A percentile compares a stretch with the other conserved stretches of the same genome.
These are phyloP conservation scores for Aspergillus sp. DNA, from an alignment of 2,329 filamentous ascomycete species.

Conservation along the genomic window DNA sequence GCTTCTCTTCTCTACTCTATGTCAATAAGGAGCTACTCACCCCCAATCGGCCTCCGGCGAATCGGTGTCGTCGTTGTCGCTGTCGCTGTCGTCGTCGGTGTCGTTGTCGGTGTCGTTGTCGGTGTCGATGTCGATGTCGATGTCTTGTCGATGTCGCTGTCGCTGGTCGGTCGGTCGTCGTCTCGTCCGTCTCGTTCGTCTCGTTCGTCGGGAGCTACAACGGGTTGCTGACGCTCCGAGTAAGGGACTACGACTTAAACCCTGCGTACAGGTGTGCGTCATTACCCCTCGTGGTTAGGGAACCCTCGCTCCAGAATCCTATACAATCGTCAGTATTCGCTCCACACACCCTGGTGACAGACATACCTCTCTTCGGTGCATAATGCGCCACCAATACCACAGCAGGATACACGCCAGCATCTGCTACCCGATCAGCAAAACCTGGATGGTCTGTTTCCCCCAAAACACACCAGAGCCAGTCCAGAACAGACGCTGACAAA, in stretches of 20 bases:
- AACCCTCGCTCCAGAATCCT: conserved; percentile 17
- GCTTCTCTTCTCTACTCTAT: no score
- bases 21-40: not conserved
- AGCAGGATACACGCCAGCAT: conserved; percentile 22
- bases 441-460: conserved; percentile 14
- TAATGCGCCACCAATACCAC: conserved; percentile 21
- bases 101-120: not conserved
- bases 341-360: not conserved
- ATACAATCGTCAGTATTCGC: not conserved
- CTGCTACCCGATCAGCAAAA: conserved; percentile 22
- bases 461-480: conserved; percentile 15
- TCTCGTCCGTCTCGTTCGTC: not conserved
- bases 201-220: not conserved
- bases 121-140: not conserved
- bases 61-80: not conserved
- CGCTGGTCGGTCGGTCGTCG: not conserved
- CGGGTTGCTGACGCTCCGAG: conserved; percentile 15
- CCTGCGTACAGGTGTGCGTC: conserved; percentile 20
- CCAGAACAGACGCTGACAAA: conserved; percentile 14
- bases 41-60: not conserved
- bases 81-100: not conserved
- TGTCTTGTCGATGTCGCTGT: not conserved
- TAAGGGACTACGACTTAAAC: conserved; percentile 18
- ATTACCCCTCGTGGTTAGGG: conserved; percentile 19
- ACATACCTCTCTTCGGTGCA: conserved; percentile 15